A percentile compares a stretch with the other conserved stretches of the same genome.
phyloP scores from a whole-genome alignment of 257 asterid genomes.

The Solanum sparsipilum region DNA sequence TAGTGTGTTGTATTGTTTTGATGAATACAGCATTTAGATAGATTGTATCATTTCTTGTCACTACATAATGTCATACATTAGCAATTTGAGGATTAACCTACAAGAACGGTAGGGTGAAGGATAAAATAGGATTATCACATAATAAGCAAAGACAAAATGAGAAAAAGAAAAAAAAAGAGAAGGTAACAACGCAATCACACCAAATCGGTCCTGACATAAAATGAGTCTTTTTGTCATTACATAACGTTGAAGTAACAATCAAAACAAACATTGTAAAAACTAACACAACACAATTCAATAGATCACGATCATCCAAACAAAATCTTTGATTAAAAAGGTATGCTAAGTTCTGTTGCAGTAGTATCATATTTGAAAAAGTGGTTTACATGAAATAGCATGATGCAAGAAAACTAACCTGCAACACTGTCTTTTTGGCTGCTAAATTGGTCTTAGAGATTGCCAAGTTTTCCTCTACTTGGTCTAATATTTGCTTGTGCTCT shows the following conservation, averaged over 20 bases:
- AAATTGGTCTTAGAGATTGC: not conserved
- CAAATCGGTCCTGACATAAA: too few species aligned
- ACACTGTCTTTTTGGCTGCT: not conserved
- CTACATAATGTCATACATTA: not conserved
- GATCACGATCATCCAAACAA: not conserved
- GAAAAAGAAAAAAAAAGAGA: too few species aligned
- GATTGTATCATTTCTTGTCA: not conserved
- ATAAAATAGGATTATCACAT: too few species aligned
- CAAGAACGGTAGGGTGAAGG: too few species aligned
- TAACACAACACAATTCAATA: not conserved
- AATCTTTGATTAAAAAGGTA: too few species aligned
- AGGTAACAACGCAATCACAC: too few species aligned
- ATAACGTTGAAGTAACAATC: too few species aligned
- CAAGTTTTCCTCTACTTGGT: not conserved
- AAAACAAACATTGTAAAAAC: not conserved
- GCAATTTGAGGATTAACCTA: not conserved
- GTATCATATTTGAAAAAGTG: not conserved
- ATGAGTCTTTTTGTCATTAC: too few species aligned
- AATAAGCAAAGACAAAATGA: too few species aligned
- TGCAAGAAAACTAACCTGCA: not conserved
- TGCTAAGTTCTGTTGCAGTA: not conserved
- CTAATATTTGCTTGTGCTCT: not conserved
- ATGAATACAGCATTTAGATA: not conserved
- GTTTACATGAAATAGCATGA: not conserved
- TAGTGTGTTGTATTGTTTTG: not conserved